These are phyloP conservation scores for Vaucheria bursata DNA, from an alignment of 352 stramenopile genomes.

Conservation along the genomic window DNA sequence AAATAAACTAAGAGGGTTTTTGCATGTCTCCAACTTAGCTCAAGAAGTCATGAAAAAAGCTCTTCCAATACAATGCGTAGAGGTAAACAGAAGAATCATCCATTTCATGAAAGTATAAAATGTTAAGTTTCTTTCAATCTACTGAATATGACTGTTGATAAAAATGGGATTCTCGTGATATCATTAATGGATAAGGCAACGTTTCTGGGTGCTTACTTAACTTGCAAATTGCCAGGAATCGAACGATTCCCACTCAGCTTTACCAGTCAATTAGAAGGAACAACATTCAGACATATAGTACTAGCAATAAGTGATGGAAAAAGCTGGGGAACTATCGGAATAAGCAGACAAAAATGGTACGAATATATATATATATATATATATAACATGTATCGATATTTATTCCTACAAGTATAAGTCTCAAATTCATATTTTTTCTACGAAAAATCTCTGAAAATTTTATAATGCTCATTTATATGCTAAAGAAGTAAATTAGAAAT, in stretches of 20 bases:
- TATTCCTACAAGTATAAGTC: too few relatives aligned
- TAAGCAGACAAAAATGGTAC: constrained; percentile 28
- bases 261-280: constrained; percentile 29
- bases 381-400: too few relatives aligned
- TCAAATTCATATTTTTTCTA: too few relatives aligned
- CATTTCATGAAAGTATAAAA: too few relatives aligned
- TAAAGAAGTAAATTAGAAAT: too few relatives aligned
- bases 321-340: constrained; percentile 30
- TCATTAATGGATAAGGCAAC: constrained; percentile 16
- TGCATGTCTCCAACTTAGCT: constrained; percentile 32
- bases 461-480: too few relatives aligned
- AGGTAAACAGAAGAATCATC: too few relatives aligned
- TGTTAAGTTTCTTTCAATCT: too few relatives aligned
- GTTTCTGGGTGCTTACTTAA: constrained; percentile 38
- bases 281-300: constrained; percentile 32
- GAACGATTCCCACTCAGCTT: constrained; percentile 40
- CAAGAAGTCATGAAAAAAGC: constrained; percentile 37
- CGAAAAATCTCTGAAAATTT: too few relatives aligned
- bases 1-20: constrained; percentile 38
- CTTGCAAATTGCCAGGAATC: constrained; percentile 21
- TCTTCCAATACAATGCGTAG: constrained; percentile 43
- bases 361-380: too few relatives aligned
- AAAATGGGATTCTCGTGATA: too few relatives aligned
- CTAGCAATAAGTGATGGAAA: constrained; percentile 15
- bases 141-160: too few relatives aligned